Conservation (phyloP, 345 rosid genomes). For the Leavenworthia alabamica region DNA sequence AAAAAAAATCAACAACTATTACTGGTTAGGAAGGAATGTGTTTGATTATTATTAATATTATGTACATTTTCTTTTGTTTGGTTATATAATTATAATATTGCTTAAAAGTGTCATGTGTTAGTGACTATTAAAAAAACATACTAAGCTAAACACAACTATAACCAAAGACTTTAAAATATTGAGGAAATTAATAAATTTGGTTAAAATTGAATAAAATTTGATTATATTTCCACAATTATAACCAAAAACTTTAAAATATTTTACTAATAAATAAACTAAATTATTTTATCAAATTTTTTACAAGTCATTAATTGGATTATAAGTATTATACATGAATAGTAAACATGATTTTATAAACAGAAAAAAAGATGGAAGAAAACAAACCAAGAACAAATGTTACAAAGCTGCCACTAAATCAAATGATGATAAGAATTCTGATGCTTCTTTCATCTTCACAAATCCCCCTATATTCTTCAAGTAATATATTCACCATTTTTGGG, state of each 20-base stretch:
- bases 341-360: constrained; percentile 17
- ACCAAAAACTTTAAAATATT: too few relatives aligned
- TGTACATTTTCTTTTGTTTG: constrained; percentile 21
- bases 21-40: too few relatives aligned
- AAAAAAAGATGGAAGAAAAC: neutral
- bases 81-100: constrained; percentile 8
- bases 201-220: neutral
- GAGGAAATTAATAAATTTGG: too few relatives aligned
- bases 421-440: neutral
- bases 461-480: constrained; percentile 20
- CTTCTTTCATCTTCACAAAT: constrained; percentile 12
- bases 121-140: neutral
- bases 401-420: constrained; percentile 21
- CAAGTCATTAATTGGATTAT: neutral
- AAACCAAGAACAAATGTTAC: constrained; percentile 23
- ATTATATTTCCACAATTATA: too few relatives aligned
- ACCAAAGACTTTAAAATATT: too few relatives aligned
- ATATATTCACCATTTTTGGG: constrained; percentile 16
- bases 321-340: constrained; percentile 24
- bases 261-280: too few relatives aligned
- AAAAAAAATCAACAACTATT: too few relatives aligned
- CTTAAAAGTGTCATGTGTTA: constrained; percentile 28
- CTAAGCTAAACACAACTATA: constrained; percentile 10
- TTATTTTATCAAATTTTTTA: too few relatives aligned
- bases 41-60: constrained; percentile 10